Conservation (phyloP, 2,329 filamentous ascomycete genomes). For the Ophiocordyceps australis region DNA sequence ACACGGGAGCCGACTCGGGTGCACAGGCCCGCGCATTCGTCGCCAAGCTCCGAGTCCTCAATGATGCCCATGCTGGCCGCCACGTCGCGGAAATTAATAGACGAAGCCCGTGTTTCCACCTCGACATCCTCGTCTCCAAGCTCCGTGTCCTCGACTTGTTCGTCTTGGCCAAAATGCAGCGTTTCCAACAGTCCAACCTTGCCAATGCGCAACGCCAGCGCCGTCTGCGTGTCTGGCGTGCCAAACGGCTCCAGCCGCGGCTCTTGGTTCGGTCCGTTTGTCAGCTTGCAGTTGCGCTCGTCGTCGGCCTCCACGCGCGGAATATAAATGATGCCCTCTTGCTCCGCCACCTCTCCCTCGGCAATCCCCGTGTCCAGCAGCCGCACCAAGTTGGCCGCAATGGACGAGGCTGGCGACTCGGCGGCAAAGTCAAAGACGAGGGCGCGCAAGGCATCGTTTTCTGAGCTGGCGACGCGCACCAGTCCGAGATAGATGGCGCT, state of each 20-base stretch:
- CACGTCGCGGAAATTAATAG: conserved; percentile 18
- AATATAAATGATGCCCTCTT: conserved; percentile 7
- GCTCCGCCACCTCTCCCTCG: conserved; percentile 8
- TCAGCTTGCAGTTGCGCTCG: conserved; percentile 7
- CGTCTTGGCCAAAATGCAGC: conserved; percentile 10
- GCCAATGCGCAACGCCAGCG: conserved; percentile 5
- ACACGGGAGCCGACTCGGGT: conserved; percentile 5
- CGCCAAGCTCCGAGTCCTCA: conserved; percentile 6
- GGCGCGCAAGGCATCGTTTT: conserved; percentile 5
- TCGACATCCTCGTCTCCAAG: conserved; percentile 10
- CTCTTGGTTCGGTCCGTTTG: conserved; percentile 8
- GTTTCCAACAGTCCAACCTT: conserved; percentile 10
- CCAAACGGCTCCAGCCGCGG: conserved; percentile 5
- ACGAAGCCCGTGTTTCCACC: conserved; percentile 10
- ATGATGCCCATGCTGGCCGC: conserved; percentile 10
- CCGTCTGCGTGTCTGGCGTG: conserved; percentile 2
- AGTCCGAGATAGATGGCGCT: conserved; percentile 5
- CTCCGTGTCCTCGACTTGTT: conserved; percentile 2
- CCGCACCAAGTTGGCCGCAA: conserved; percentile 4
- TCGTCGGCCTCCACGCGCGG: conserved; percentile 7
- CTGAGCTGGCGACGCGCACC: conserved; percentile 4
- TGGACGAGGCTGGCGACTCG: conserved; percentile 2
- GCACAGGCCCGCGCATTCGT: conserved; percentile 10
- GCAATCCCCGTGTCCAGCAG: conserved; percentile 4
- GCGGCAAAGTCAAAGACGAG: conserved; percentile 5